Evolutionary conservation across 257 asterid species (phyloP).

Genomic region (Petunia axillaris): DNA sequence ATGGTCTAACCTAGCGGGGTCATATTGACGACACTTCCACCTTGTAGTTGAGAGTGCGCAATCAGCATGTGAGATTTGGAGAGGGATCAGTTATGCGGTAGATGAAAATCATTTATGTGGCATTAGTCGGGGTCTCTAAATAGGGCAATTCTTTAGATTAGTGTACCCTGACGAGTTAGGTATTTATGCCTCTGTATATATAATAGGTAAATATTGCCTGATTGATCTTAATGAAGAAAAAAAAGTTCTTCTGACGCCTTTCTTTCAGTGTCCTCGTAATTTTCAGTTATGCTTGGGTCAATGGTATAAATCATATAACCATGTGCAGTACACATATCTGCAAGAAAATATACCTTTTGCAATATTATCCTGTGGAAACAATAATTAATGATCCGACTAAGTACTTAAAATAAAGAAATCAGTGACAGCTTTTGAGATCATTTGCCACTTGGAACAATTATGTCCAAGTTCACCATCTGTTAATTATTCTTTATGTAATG

Average conservation of each 20-base stretch:
- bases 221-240: constrained; percentile 24
- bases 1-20: constrained; percentile 50
- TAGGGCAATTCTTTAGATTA: constrained; percentile 1
- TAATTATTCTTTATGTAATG: constrained; percentile 63
- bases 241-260: not conserved
- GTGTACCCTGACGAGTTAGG: not conserved
- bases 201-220: not conserved
- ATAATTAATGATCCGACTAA: too few relatives aligned
- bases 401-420: too few relatives aligned
- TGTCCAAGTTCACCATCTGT: constrained; percentile 66
- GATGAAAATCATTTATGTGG: not conserved
- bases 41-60: not conserved
- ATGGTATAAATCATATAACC: too few relatives aligned
- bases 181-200: not conserved
- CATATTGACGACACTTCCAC: constrained; percentile 2
- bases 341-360: too few relatives aligned
- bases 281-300: too few relatives aligned
- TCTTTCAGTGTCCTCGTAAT: too few relatives aligned
- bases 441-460: constrained; percentile 37
- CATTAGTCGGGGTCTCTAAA: constrained; percentile 19
- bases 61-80: constrained; percentile 18
- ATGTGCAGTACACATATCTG: too few relatives aligned
- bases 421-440: too few relatives aligned
- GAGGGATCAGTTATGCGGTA: constrained; percentile 1
- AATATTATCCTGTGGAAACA: too few relatives aligned